A percentile compares a stretch with the other conserved stretches of the same genome.
Evolutionary conservation across 441 rosid genomes (phyloP).

Genomic region (Iberis amara): DNA sequence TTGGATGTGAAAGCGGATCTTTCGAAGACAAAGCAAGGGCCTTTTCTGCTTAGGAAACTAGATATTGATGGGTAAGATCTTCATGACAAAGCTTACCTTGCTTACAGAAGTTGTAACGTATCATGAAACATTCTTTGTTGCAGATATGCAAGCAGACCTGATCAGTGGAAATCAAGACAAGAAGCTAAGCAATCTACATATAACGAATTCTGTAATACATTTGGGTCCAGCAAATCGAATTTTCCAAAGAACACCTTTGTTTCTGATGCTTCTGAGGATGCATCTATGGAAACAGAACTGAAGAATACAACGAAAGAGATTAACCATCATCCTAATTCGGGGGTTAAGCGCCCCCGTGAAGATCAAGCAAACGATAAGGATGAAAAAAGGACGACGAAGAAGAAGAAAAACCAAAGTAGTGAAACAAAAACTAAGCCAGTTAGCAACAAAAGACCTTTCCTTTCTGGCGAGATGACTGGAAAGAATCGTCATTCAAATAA

Average conservation of each 20-base stretch:
- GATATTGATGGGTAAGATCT: slow-evolving; percentile 69
- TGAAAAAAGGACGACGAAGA: slow-evolving; percentile 31
- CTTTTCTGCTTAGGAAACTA: slow-evolving; percentile 68
- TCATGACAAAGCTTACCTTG: slow-evolving; percentile 13
- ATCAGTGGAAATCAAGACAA: slow-evolving; percentile 75
- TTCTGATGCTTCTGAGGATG: slow-evolving; percentile 39
- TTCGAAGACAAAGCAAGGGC: slow-evolving; percentile 77
- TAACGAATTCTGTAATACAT: slow-evolving; percentile 50
- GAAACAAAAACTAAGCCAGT: slow-evolving; percentile 34
- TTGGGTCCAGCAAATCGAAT: slow-evolving; percentile 52
- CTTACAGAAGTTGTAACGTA: not conserved
- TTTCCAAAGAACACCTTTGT: slow-evolving; percentile 40
- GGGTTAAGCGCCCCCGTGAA: slow-evolving; percentile 34
- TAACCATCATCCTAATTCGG: slow-evolving; percentile 37
- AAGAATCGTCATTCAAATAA: slow-evolving; percentile 44
- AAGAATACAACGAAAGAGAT: slow-evolving; percentile 53
- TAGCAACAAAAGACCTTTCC: slow-evolving; percentile 38
- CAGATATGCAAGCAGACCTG: slow-evolving; percentile 61
- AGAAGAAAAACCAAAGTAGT: slow-evolving; percentile 22
- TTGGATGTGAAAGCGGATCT: slow-evolving; percentile 52
- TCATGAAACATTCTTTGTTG: slow-evolving; percentile 13
- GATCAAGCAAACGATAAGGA: slow-evolving; percentile 31
- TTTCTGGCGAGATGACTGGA: slow-evolving; percentile 38
- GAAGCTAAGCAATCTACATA: slow-evolving; percentile 72
- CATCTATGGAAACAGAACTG: slow-evolving; percentile 32